A percentile compares a stretch with the other conserved stretches of the same genome.
Evolutionary conservation across 352 stramenopile species (phyloP).

Genomic region (Phytophthora ohioensis): DNA sequence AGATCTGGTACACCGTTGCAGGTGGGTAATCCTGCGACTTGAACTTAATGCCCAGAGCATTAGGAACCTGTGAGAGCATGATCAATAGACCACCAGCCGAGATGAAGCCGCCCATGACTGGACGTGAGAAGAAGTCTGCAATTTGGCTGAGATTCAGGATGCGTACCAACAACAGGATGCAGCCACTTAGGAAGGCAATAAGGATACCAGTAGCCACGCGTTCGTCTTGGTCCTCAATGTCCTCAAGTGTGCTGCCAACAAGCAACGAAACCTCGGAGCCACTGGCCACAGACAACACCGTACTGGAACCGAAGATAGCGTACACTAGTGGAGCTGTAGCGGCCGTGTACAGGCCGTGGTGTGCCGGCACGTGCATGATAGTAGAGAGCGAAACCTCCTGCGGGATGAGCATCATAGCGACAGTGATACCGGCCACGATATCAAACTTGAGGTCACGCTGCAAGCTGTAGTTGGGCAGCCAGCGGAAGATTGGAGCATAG

Average conservation of each 20-base stretch:
- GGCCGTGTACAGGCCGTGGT: slow-evolving; percentile 28
- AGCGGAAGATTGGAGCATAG: slow-evolving; percentile 30
- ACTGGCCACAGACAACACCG: slow-evolving; percentile 23
- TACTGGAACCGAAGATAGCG: slow-evolving; percentile 32
- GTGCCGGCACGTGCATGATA: slow-evolving; percentile 24
- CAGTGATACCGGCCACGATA: slow-evolving; percentile 22
- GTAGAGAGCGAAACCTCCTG: slow-evolving; percentile 23
- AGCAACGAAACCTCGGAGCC: slow-evolving; percentile 30
- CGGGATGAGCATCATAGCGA: slow-evolving; percentile 30
- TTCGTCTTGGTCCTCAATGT: slow-evolving; percentile 27
- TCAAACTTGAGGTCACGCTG: slow-evolving; percentile 33
- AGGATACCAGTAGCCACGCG: slow-evolving; percentile 19
- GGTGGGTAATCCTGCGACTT: slow-evolving; percentile 30
- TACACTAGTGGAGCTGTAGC: slow-evolving; percentile 25
- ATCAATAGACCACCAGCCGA: slow-evolving; percentile 27
- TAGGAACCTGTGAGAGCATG: slow-evolving; percentile 30
- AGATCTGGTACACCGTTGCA: slow-evolving; percentile 21
- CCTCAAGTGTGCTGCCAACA: slow-evolving; percentile 19
- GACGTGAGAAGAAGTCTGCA: slow-evolving; percentile 30
- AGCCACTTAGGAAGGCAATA: slow-evolving; percentile 28
- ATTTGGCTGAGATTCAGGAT: slow-evolving; percentile 27
- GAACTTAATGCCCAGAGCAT: slow-evolving; percentile 25
- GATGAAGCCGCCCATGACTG: slow-evolving; percentile 32
- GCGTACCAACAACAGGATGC: slow-evolving; percentile 20
- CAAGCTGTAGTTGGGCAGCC: slow-evolving; percentile 32